Evolutionary conservation across 805 yeast species (phyloP), one percentile per base, ranked within the genome.

Genomic region (Ogataea paraovalis): DNA sequence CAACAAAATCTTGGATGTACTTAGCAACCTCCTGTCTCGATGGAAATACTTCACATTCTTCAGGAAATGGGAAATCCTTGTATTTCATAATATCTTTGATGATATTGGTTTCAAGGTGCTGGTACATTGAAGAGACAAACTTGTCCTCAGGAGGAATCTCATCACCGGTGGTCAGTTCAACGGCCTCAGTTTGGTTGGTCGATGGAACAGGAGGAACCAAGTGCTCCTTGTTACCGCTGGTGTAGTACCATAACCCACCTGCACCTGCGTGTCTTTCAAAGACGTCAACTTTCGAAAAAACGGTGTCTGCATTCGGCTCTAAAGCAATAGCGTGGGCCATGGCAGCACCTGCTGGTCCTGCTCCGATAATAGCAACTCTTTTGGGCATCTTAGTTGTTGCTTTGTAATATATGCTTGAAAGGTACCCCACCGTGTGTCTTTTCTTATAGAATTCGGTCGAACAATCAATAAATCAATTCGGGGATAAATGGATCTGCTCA

Each of bases 1-100:
- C 61, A 30, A 79, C 68, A 58, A 85, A 89, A n/a, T 66, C 53
- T 40, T 72, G 67, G 50, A 90, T 62, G 62, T 90, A 90, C 22
- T 73, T 58, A 39, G 74, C 70, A 7, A 90, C 90, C 43, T 83
- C 83, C 1, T 63, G 49, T 52, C 92, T 75, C 13, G 68, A 65
- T 1, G 91, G 87, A 57, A 82, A 90, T 13, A 68, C 60, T 10
- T 79, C 79, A 8, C 72, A 60, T 3, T 66, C 62, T 5, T 62
- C 65, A 7, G 69, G 69, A 36, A 65, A 60, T 10, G 62, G 58
- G 33, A 56, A 37, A 42, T 53, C 69, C 23, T 60, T 62, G 44
- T 58, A 67, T 44, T 54, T 51, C 71, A 67, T 66, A 22, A 66
- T 44, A 12, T 57, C 52, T 41, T 64, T 64, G 18, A 59, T 48